Evolutionary conservation across 768 basidiomycete species (phyloP).

Genomic region (Lentinula detonsa): DNA sequence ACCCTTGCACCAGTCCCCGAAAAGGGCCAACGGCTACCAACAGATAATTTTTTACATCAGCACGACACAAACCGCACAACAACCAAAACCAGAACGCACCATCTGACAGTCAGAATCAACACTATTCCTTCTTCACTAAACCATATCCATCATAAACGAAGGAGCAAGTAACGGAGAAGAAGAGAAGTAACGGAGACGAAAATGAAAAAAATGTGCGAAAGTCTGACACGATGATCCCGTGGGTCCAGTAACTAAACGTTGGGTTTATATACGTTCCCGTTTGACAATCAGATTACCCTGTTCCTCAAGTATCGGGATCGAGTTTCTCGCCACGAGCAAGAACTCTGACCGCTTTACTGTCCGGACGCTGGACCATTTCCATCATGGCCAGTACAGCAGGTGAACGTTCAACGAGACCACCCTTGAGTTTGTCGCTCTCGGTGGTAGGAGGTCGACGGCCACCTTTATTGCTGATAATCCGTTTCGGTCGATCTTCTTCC

Average conservation of each 20-base stretch:
- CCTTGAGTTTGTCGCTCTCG: constrained; percentile 17
- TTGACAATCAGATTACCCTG: neutral
- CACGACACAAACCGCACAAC: no score
- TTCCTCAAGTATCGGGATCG: constrained; percentile 37
- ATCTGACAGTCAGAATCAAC: neutral
- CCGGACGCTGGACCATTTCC: constrained; percentile 65
- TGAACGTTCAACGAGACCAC: constrained; percentile 67
- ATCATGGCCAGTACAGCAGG: constrained; percentile 79
- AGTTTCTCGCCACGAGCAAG: constrained; percentile 83
- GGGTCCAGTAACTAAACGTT: neutral
- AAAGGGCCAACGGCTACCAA: neutral
- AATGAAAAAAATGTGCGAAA: neutral
- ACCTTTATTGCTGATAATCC: neutral
- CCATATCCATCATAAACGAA: neutral
- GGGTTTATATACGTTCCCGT: neutral
- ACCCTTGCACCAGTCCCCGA: no score
- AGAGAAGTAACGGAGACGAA: neutral
- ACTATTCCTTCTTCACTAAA: neutral
- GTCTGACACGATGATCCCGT: neutral
- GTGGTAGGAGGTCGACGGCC: constrained; percentile 6
- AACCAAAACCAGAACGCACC: neutral
- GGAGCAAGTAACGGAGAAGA: neutral
- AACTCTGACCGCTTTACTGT: constrained; percentile 66
- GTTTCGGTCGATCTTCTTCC: constrained; percentile 23
- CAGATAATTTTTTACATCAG: neutral